Evolutionary conservation across 805 yeast genomes (phyloP).

Genomic region (Metschnikowia anglica): DNA sequence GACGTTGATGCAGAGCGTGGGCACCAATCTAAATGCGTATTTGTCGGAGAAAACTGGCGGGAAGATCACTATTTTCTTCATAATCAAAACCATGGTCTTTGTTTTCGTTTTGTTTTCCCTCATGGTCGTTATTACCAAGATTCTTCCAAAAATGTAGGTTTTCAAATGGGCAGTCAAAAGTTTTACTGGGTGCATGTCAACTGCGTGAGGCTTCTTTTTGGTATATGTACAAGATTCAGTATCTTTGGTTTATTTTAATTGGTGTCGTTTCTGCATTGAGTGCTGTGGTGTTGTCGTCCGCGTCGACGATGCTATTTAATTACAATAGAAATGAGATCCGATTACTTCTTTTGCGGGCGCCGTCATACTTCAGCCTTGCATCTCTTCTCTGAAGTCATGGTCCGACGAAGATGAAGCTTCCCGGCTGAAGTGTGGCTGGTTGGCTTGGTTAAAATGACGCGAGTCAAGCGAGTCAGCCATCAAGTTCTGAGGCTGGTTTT

Average conservation of each 20-base stretch:
- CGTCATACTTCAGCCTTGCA: neutral
- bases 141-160: constrained; percentile 40
- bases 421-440: constrained; percentile 6
- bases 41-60: constrained; percentile 41
- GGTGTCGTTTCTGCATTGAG: neutral
- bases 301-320: too few species aligned
- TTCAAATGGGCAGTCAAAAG: too few species aligned
- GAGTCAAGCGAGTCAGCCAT: constrained; percentile 8
- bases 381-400: constrained; percentile 10
- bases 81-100: constrained; percentile 31
- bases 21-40: constrained; percentile 38
- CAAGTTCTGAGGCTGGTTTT: constrained; percentile 25
- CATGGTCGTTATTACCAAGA: constrained; percentile 34
- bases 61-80: constrained; percentile 38
- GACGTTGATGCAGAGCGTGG: constrained; percentile 27
- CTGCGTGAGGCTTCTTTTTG: constrained; percentile 1
- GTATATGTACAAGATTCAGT: constrained; percentile 1
- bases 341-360: neutral
- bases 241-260: neutral
- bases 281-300: neutral
- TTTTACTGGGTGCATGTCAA: neutral
- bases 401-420: constrained; percentile 14
- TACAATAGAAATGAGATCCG: too few species aligned
- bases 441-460: constrained; percentile 2
- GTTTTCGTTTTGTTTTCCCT: constrained; percentile 29